Conservation (phyloP, 805 yeast genomes). For the Dipodascus geniculatus region DNA sequence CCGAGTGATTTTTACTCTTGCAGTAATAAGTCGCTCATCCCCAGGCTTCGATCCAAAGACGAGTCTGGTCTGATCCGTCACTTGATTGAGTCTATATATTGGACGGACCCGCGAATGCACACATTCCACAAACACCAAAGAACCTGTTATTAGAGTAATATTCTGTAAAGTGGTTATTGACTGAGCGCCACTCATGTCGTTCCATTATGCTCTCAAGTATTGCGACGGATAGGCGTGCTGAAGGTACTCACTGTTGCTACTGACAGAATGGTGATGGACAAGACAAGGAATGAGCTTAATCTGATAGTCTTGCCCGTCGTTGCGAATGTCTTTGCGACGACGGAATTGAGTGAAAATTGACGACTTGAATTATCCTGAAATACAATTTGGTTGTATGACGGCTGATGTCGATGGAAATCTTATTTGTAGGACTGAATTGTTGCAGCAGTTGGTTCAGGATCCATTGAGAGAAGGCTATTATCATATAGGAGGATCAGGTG, state of each 20-base stretch:
- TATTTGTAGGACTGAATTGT: no score
- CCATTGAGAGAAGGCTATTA: no score
- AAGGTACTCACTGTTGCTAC: slow-evolving; percentile 43
- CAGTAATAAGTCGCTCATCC: slow-evolving; percentile 15
- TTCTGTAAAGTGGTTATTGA: slow-evolving; percentile 53
- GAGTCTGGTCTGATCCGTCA: slow-evolving; percentile 52
- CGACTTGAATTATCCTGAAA: no score
- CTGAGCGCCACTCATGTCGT: slow-evolving; percentile 55
- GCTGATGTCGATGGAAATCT: no score
- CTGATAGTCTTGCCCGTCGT: slow-evolving; percentile 9
- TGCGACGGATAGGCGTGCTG: slow-evolving; percentile 51
- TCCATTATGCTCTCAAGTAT: slow-evolving; percentile 29
- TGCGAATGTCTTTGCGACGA: not conserved
- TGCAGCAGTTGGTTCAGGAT: no score
- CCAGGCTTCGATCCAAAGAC: slow-evolving; percentile 2
- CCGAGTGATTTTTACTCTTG: slow-evolving; percentile 9
- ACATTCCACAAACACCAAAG: not conserved
- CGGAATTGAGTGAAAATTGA: not conserved
- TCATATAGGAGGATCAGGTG: no score
- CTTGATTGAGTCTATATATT: slow-evolving; percentile 63
- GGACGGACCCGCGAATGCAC: slow-evolving; percentile 68
- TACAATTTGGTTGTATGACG: no score
- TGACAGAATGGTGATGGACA: slow-evolving; percentile 60
- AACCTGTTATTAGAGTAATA: slow-evolving; percentile 25
- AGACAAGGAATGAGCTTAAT: slow-evolving; percentile 52